These are phyloP conservation scores for Penicillium pancosmium DNA, from an alignment of 495 filamentous ascomycete species.

Conservation along the genomic window DNA sequence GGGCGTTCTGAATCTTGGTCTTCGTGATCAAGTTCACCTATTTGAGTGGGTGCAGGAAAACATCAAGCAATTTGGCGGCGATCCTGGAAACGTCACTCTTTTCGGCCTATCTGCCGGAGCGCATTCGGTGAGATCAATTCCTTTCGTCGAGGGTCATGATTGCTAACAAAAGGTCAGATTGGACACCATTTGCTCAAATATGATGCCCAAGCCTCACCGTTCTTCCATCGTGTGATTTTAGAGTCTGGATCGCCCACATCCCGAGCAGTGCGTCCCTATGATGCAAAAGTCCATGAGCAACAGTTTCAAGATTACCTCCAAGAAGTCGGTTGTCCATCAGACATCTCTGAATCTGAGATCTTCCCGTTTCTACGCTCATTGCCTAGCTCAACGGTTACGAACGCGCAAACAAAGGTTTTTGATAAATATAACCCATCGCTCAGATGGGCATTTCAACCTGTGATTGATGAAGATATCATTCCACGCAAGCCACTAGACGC, in stretches of 20 bases:
- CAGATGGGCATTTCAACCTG: constrained; percentile 70
- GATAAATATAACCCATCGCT: constrained; percentile 55
- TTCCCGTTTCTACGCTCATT: constrained; percentile 54
- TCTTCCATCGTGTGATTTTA: constrained; percentile 65
- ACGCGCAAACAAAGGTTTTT: constrained; percentile 55
- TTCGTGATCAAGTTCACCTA: constrained; percentile 61
- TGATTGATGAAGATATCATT: constrained; percentile 62
- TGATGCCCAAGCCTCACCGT: constrained; percentile 28
- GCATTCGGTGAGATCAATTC: constrained; percentile 50
- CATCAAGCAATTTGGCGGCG: constrained; percentile 60
- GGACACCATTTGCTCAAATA: constrained; percentile 66
- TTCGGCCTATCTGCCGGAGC: constrained; percentile 67
- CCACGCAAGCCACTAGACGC: constrained; percentile 57
- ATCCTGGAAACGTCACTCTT: constrained; percentile 63
- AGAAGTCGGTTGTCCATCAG: constrained; percentile 39
- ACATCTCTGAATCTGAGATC: constrained; percentile 45
- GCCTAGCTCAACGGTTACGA: constrained; percentile 45
- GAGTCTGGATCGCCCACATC: constrained; percentile 66
- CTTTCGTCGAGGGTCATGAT: not conserved
- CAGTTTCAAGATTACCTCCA: constrained; percentile 63
- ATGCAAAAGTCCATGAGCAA: constrained; percentile 57
- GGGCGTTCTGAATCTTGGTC: constrained; percentile 61
- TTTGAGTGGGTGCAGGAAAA: constrained; percentile 66
- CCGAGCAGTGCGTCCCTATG: constrained; percentile 58
- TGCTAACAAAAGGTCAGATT: constrained; percentile 45